Evolutionary conservation across 139 green algal species (phyloP).

Genomic region (Trebouxia sp.): DNA sequence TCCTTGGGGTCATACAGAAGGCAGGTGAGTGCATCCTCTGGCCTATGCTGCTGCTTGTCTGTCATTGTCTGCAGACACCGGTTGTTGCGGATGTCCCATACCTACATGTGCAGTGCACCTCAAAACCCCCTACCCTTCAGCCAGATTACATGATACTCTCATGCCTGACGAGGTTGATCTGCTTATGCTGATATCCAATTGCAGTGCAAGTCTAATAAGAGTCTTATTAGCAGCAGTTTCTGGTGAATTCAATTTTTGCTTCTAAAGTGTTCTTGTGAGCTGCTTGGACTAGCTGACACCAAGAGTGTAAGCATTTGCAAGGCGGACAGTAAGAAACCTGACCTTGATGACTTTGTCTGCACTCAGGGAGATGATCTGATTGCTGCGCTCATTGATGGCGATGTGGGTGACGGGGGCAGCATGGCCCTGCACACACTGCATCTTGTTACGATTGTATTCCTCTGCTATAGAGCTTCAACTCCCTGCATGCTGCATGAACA

Average conservation of each 20-base stretch:
- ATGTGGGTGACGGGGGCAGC: conserved; percentile 55
- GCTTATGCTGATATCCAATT: too few species aligned
- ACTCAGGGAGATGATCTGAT: conserved; percentile 70
- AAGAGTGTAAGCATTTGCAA: neutral
- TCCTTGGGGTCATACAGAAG: conserved; percentile 44
- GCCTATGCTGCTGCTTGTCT: conserved; percentile 49
- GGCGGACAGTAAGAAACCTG: neutral
- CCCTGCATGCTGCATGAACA: too few species aligned
- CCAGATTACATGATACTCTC: neutral
- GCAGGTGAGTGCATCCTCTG: conserved; percentile 53
- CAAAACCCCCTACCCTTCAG: neutral
- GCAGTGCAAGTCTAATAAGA: too few species aligned
- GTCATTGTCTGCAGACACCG: conserved; percentile 70
- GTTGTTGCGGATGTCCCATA: conserved; percentile 80
- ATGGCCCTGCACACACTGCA: conserved; percentile 64
- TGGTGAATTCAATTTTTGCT: too few species aligned
- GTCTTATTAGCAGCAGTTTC: too few species aligned
- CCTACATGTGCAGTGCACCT: conserved; percentile 32
- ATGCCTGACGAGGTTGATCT: neutral
- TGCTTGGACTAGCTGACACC: neutral
- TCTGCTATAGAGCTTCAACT: too few species aligned
- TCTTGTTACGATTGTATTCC: too few species aligned
- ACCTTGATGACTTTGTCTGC: conserved; percentile 71
- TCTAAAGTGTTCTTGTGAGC: conserved; percentile 2
- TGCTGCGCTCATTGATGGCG: conserved; percentile 69